Evolutionary conservation across 768 basidiomycete species (phyloP), one percentile per base, ranked within the genome.

Genomic region (Holtermannia corniformis): DNA sequence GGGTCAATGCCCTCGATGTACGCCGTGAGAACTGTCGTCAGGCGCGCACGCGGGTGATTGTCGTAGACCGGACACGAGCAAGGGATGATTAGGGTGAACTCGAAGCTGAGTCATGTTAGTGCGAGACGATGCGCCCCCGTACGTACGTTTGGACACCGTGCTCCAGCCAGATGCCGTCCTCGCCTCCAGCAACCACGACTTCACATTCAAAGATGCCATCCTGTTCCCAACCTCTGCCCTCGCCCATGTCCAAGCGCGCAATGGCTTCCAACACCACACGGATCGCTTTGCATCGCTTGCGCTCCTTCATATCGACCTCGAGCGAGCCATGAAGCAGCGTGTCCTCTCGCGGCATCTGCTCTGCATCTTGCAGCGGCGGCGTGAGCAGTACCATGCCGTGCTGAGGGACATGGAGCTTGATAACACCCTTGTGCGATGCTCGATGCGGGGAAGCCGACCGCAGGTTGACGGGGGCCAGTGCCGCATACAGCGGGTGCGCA

Each of bases 261-360:
- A 67, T 59, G 40, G 60, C 60, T 49, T 64, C 60, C 21, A 67
- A 50, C 32, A 58, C 60, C 4, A 67, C 60, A 3, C 47, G 47
- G 28, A 67, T 64, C 1, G 58, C 59, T 44, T 61, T 54, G 24
- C 56, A 56, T 40, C 61, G 41, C 23, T 56, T 49, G 1, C 63
- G 55, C 28, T 69, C 64, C 51, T 65, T 64, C 68, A 67, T 69
- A 27, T 60, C 61, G 12, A 72, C 62, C 44, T 69, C 68, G 10
- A 69, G 41, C 2, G 58, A 47, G 12, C 67, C 67, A 37, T 58
- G 54, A 12, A 71, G 47, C 25, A 71, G 55, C 7, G 65, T 66
- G 50, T 71, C 70, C 28, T 71, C 67, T 14, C 51, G 28, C 3
- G 70, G 67, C 2, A 59, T 58, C 44, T 62, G 56, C 14, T 48